Conservation (phyloP, 257 asterid genomes). For the Lantana camara region DNA sequence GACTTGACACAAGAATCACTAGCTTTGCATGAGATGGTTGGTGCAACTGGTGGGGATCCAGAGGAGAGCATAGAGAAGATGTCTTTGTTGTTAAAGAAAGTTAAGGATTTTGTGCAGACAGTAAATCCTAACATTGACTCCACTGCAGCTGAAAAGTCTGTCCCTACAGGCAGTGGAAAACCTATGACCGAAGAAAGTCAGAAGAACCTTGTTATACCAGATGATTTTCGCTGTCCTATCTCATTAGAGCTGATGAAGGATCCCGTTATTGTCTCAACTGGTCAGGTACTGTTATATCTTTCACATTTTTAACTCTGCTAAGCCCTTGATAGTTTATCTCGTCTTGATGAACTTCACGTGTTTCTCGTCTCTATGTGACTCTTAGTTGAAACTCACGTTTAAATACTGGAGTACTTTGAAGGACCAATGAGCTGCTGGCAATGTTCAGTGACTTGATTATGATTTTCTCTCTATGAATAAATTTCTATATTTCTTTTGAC, state of each 20-base stretch:
- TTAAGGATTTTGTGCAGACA: slow-evolving; percentile 90
- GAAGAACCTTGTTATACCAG: slow-evolving; percentile 76
- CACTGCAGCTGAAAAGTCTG: slow-evolving; percentile 45
- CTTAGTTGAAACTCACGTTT: background rate
- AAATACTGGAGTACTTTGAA: background rate
- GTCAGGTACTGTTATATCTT: slow-evolving; percentile 65
- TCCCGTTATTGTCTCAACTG: slow-evolving; percentile 98
- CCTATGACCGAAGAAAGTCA: slow-evolving; percentile 41
- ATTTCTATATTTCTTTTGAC: slow-evolving; percentile 12
- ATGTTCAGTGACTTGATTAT: background rate
- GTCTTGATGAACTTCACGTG: slow-evolving; percentile 17
- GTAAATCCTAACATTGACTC: slow-evolving; percentile 64
- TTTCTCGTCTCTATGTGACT: slow-evolving; percentile 6
- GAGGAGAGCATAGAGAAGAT: slow-evolving; percentile 89
- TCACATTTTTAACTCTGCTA: slow-evolving; percentile 18
- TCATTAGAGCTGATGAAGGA: slow-evolving; percentile 94
- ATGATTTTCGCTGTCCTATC: slow-evolving; percentile 96
- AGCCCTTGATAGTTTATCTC: slow-evolving; percentile 16
- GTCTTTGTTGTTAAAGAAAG: slow-evolving; percentile 85
- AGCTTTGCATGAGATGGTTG: slow-evolving; percentile 96
- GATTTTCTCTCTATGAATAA: slow-evolving; percentile 4
- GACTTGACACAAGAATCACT: slow-evolving; percentile 92
- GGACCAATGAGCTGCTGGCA: slow-evolving; percentile 9
- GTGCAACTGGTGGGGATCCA: slow-evolving; percentile 84
- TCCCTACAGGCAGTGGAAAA: slow-evolving; percentile 56